Conservation (phyloP, 441 rosid species). For the Flueggea neowawraea region DNA sequence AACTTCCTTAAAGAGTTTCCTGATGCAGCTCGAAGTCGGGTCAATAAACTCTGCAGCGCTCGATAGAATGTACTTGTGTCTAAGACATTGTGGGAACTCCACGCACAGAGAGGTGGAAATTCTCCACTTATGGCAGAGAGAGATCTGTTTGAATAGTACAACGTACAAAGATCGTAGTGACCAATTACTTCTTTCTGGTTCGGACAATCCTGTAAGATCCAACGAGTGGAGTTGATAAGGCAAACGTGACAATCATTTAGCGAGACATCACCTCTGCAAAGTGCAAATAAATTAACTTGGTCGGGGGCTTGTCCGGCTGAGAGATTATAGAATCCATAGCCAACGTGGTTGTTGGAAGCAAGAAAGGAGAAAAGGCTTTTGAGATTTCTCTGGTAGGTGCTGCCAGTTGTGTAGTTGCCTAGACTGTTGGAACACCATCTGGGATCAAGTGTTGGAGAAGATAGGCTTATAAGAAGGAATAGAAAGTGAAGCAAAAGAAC, state of each 20-base stretch:
- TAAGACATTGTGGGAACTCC: constrained; percentile 12
- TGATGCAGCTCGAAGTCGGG: constrained; percentile 26
- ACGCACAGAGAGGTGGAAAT: neutral
- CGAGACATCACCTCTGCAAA: constrained; percentile 52
- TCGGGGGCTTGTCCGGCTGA: constrained; percentile 33
- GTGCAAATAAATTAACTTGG: constrained; percentile 31
- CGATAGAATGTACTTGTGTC: constrained; percentile 26
- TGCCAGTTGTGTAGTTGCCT: constrained; percentile 43
- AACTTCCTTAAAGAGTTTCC: constrained; percentile 39
- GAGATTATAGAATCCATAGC: constrained; percentile 49
- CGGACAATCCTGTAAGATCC: constrained; percentile 35
- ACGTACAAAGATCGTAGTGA: constrained; percentile 35
- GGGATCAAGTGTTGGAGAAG: constrained; percentile 3
- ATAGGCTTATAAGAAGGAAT: neutral
- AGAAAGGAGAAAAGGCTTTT: constrained; percentile 34
- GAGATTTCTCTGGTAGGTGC: constrained; percentile 43
- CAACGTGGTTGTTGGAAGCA: constrained; percentile 15
- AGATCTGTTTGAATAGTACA: constrained; percentile 36
- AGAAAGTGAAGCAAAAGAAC: neutral
- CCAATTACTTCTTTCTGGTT: constrained; percentile 38
- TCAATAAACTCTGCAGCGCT: constrained; percentile 27
- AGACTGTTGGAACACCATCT: neutral
- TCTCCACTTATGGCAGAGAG: constrained; percentile 16
- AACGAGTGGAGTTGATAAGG: constrained; percentile 21
- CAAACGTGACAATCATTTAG: constrained; percentile 35